Conservation (phyloP, 1,284 basidiomycete species). For the Paramarasmius palmivorus region DNA sequence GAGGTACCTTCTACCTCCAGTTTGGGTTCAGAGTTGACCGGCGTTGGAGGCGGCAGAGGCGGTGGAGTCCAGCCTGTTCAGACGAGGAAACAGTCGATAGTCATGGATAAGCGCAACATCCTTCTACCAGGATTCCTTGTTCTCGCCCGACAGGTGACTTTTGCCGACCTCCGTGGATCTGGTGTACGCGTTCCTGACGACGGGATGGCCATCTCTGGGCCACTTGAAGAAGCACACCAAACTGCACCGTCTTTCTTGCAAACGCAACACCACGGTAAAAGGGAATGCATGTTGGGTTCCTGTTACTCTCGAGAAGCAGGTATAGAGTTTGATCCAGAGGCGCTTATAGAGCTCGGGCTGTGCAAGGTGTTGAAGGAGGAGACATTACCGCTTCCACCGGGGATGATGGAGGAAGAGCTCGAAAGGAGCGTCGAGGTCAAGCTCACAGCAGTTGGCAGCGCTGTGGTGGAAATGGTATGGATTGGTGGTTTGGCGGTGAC, state of each 20-base stretch:
- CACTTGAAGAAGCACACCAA: constrained; percentile 10
- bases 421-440: constrained; percentile 11
- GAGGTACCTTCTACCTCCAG: neutral
- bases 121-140: constrained; percentile 10
- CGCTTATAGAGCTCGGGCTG: constrained; percentile 12
- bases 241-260: constrained; percentile 1
- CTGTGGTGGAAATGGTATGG: constrained; percentile 16
- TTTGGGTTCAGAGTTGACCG: neutral
- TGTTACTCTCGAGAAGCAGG: constrained; percentile 13
- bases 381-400: neutral
- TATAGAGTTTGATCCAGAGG: constrained; percentile 13
- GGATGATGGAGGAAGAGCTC: constrained; percentile 7
- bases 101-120: constrained; percentile 4
- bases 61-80: neutral
- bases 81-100: neutral
- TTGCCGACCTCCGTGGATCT: constrained; percentile 9
- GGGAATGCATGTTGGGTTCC: constrained; percentile 8
- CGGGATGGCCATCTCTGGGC: constrained; percentile 11
- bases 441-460: constrained; percentile 12
- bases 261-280: neutral
- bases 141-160: constrained; percentile 8
- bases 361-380: constrained; percentile 10
- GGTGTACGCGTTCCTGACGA: constrained; percentile 14
- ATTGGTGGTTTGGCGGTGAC: constrained; percentile 13
- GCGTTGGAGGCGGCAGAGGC: too few relatives aligned